Evolutionary conservation across 371 early-diverging fungal genomes (phyloP).

Genomic region (Batkoa obscura): DNA sequence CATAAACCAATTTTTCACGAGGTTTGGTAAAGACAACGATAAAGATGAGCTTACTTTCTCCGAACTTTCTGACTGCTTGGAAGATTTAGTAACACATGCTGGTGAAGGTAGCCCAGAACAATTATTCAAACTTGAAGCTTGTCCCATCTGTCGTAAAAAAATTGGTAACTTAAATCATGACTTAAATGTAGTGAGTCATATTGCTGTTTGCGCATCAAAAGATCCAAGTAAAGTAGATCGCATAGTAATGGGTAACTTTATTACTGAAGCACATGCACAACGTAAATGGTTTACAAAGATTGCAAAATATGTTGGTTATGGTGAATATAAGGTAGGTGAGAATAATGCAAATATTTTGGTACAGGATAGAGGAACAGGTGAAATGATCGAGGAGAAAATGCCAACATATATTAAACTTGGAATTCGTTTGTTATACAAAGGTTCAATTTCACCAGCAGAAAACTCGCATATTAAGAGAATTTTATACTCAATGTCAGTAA

Average conservation of each 20-base stretch:
- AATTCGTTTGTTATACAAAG: constrained; percentile 56
- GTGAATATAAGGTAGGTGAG: constrained; percentile 47
- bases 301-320: constrained; percentile 51
- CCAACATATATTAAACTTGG: constrained; percentile 66
- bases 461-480: constrained; percentile 10
- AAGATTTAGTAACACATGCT: constrained; percentile 18
- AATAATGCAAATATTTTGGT: constrained; percentile 61
- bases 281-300: constrained; percentile 66
- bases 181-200: constrained; percentile 58
- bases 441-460: constrained; percentile 17
- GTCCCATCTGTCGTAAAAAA: constrained; percentile 52
- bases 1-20: constrained; percentile 35
- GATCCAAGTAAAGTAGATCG: constrained; percentile 39
- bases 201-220: constrained; percentile 46
- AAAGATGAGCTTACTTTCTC: constrained; percentile 41
- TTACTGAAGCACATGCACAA: constrained; percentile 55
- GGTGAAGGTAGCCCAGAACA: constrained; percentile 11
- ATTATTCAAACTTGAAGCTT: constrained; percentile 20
- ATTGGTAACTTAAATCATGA: constrained; percentile 33
- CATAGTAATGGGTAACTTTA: constrained; percentile 54
- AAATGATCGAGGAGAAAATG: constrained; percentile 63
- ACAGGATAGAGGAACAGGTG: constrained; percentile 49
- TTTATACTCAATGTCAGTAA: constrained; percentile 36
- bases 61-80: constrained; percentile 40
- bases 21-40: constrained; percentile 27